Conservation (phyloP, 371 early-diverging fungal species). For the Rhizopus delemar region DNA sequence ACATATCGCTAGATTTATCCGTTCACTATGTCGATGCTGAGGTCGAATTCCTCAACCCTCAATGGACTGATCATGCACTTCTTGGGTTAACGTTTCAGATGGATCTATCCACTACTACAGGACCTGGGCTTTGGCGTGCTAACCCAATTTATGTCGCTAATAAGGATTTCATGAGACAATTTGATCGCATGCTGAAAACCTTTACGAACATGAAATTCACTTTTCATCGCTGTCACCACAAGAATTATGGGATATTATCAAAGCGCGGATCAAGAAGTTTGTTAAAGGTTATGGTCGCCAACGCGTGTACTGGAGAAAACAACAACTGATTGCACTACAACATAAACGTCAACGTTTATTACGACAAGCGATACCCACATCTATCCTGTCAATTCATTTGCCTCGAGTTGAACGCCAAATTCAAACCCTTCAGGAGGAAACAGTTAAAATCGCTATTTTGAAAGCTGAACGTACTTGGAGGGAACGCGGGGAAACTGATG, state of each 20-base stretch:
- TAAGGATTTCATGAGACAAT: not conserved
- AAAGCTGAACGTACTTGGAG: not conserved
- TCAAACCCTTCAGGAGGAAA: not conserved
- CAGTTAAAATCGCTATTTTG: not conserved
- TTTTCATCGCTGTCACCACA: not conserved
- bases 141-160: not conserved
- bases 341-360: constrained; percentile 2
- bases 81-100: not conserved
- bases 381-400: not conserved
- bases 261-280: not conserved
- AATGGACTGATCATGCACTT: constrained; percentile 16
- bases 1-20: not conserved
- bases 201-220: not conserved
- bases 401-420: not conserved
- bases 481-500: constrained; percentile 9
- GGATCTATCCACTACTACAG: no score
- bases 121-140: constrained; percentile 9
- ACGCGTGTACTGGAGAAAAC: not conserved
- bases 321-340: not conserved
- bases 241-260: not conserved
- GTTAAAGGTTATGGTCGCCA: not conserved
- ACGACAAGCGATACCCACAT: not conserved
- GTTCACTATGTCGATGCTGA: not conserved
- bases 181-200: not conserved
- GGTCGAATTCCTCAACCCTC: not conserved